Percentiles rank a stretch among this genome's conserved stretches.
Conservation (phyloP, 176 grass and related monocot species). For the Triticum urartu region DNA sequence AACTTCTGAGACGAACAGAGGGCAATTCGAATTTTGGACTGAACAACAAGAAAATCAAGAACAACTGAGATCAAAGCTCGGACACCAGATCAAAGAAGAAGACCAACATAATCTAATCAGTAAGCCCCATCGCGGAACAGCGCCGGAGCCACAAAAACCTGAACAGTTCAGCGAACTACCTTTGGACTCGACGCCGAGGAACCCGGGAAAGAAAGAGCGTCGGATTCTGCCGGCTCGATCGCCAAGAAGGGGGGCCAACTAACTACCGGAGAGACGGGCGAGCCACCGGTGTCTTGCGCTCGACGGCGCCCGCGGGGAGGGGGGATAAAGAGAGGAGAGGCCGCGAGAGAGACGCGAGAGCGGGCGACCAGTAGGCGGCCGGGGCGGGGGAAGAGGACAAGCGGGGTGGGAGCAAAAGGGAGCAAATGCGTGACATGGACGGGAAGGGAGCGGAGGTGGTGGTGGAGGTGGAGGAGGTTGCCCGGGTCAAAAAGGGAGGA, state of each 20-base stretch:
- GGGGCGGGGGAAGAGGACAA: conserved; percentile 42
- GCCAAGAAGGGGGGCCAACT: background rate
- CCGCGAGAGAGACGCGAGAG: conserved; percentile 16
- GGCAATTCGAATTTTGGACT: background rate
- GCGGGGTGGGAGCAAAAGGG: conserved; percentile 37
- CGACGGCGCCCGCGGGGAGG: background rate
- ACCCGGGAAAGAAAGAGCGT: background rate
- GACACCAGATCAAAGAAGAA: background rate
- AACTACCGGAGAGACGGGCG: conserved; percentile 9
- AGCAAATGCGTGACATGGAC: conserved; percentile 49
- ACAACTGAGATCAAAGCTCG: background rate
- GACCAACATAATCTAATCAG: background rate
- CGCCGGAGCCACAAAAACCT: background rate
- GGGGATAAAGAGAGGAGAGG: conserved; percentile 11
- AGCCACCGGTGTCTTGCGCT: conserved; percentile 10
- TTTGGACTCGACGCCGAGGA: conserved; percentile 13
- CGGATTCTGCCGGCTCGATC: background rate
- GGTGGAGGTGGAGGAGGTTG: conserved; percentile 7
- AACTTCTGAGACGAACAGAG: background rate
- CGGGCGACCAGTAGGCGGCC: conserved; percentile 28
- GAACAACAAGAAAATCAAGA: background rate
- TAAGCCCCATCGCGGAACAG: background rate
- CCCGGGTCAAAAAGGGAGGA: conserved; percentile 31
- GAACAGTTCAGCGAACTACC: background rate
- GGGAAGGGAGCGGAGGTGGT: background rate